These are phyloP conservation scores for Rhizophagus clarus DNA, from an alignment of 192 early-diverging fungal genomes.

Conservation along the genomic window DNA sequence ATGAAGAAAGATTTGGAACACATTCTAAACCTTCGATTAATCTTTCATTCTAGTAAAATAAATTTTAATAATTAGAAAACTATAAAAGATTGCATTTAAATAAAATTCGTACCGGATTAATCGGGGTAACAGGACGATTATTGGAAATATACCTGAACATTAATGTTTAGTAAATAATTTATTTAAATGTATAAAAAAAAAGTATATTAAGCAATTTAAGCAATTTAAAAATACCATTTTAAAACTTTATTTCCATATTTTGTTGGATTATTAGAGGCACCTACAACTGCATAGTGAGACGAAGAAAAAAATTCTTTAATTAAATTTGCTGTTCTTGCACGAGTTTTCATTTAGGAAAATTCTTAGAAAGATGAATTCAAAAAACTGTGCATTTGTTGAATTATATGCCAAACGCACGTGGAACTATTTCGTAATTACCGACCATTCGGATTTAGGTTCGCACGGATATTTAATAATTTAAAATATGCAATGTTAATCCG, in stretches of 20 bases:
- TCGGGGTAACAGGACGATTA: conserved; percentile 34
- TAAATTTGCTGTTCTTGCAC: conserved; percentile 29
- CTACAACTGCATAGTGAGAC: conserved; percentile 71
- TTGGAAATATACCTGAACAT: conserved; percentile 32
- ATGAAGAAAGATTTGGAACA: conserved; percentile 42
- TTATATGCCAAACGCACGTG: too few species aligned
- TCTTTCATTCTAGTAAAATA: conserved; percentile 41
- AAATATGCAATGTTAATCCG: too few species aligned
- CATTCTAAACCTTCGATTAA: conserved; percentile 43
- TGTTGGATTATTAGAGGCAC: conserved; percentile 66
- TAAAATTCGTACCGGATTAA: conserved; percentile 38
- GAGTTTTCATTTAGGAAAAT: conserved; percentile 1
- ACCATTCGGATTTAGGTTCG: too few species aligned
- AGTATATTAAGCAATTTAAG: too few species aligned
- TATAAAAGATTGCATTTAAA: background rate
- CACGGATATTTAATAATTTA: too few species aligned
- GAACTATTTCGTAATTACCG: too few species aligned
- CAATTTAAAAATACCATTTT: conserved; percentile 57
- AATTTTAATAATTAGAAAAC: background rate
- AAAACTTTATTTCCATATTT: conserved; percentile 90
- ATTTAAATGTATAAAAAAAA: background rate
- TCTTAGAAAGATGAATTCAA: too few species aligned
- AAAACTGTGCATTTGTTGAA: too few species aligned
- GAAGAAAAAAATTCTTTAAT: conserved; percentile 55
- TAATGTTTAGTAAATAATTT: background rate